Conservation (phyloP, 441 rosid genomes). For the Codiaeum variegatum region DNA sequence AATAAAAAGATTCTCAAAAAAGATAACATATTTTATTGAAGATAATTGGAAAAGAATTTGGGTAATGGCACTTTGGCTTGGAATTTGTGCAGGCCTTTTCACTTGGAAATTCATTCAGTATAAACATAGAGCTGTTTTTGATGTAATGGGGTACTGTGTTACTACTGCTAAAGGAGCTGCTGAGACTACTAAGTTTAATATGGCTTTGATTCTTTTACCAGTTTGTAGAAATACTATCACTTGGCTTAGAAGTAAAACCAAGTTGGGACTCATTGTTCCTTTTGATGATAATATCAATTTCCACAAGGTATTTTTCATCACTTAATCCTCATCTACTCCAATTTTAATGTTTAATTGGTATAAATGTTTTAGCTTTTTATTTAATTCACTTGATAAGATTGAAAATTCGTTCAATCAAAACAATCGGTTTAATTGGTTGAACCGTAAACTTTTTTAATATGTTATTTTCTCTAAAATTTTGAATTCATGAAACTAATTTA, state of each 20-base stretch:
- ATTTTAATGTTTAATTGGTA: too few species aligned
- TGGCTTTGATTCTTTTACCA: conserved; percentile 84
- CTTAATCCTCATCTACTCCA: background rate
- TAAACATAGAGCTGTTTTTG: conserved; percentile 55
- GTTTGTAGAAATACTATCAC: conserved; percentile 81
- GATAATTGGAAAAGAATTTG: conserved; percentile 93
- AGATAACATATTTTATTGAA: conserved; percentile 42
- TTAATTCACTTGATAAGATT: too few species aligned
- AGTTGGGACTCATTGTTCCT: conserved; percentile 54
- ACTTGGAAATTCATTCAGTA: conserved; percentile 87
- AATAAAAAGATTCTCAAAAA: conserved; percentile 37
- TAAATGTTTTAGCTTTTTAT: too few species aligned
- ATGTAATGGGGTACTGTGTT: conserved; percentile 84
- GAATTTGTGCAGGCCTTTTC: conserved; percentile 57
- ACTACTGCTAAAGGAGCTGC: conserved; percentile 93
- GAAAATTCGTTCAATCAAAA: too few species aligned
- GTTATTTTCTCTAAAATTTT: too few species aligned
- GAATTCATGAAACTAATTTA: too few species aligned
- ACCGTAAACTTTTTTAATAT: too few species aligned
- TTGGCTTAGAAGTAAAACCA: conserved; percentile 70
- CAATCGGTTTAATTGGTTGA: too few species aligned
- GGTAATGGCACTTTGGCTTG: conserved; percentile 65
- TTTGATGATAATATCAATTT: conserved; percentile 80
- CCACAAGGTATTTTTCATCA: conserved; percentile 33
- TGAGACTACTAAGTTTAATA: conserved; percentile 86